Conservation (phyloP, 2,329 filamentous ascomycete species). For the Rhynchosporium secalis region DNA sequence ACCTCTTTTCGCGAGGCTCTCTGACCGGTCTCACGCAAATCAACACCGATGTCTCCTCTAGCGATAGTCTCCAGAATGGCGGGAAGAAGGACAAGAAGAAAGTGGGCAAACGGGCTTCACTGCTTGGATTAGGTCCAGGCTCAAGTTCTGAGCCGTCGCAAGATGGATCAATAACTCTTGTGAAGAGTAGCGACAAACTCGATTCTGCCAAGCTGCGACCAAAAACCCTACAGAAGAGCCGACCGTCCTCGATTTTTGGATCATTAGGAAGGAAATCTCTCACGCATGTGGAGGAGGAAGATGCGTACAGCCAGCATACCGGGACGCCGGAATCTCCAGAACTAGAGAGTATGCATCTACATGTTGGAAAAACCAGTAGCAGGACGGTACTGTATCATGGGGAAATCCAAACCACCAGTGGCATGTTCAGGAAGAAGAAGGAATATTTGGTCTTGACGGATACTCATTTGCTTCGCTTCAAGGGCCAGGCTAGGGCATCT, state of each 20-base stretch:
- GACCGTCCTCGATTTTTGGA: slow-evolving; percentile 39
- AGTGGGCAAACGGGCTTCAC: slow-evolving; percentile 33
- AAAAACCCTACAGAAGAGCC: slow-evolving; percentile 36
- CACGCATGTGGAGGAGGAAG: slow-evolving; percentile 33
- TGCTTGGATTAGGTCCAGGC: slow-evolving; percentile 34
- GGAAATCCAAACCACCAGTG: slow-evolving; percentile 68
- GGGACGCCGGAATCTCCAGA: slow-evolving; percentile 33
- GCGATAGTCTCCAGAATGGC: slow-evolving; percentile 20
- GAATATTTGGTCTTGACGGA: slow-evolving; percentile 73
- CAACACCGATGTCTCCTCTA: slow-evolving; percentile 31
- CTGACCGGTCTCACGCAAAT: slow-evolving; percentile 32
- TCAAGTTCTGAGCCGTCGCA: slow-evolving; percentile 26
- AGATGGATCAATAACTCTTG: slow-evolving; percentile 31
- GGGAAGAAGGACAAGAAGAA: slow-evolving; percentile 37
- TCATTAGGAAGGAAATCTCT: slow-evolving; percentile 39
- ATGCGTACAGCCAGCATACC: slow-evolving; percentile 27
- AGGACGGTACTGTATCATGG: slow-evolving; percentile 62
- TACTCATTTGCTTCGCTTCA: slow-evolving; percentile 66
- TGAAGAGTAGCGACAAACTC: slow-evolving; percentile 25
- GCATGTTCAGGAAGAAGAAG: slow-evolving; percentile 71
- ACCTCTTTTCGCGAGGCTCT: slow-evolving; percentile 33
- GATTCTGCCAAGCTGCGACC: slow-evolving; percentile 34
- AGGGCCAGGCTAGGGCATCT: slow-evolving; percentile 64
- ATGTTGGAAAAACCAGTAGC: slow-evolving; percentile 21
- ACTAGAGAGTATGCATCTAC: slow-evolving; percentile 24